phyloP scores from a whole-genome alignment of 164 flowering plant species.

The Vitis cinerea region DNA sequence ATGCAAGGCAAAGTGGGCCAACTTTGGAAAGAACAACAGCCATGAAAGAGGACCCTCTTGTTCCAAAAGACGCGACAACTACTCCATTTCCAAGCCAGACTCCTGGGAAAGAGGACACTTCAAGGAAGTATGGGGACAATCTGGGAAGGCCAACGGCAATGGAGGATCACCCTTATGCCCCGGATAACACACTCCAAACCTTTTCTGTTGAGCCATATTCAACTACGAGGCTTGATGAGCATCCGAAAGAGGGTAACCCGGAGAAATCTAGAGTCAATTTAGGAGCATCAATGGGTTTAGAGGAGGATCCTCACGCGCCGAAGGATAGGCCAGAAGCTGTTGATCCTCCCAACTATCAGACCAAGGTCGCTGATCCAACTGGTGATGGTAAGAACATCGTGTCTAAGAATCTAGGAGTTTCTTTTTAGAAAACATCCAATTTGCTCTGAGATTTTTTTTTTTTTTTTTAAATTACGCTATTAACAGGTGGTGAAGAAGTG shows the following conservation, averaged over 20 bases:
- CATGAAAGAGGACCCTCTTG: too few relatives aligned
- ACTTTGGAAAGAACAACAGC: too few relatives aligned
- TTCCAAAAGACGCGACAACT: too few relatives aligned
- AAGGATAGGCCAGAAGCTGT: constrained; percentile 8
- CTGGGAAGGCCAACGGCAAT: constrained; percentile 2
- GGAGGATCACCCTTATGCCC: constrained; percentile 6
- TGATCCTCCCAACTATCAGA: constrained; percentile 32
- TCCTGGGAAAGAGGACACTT: background rate
- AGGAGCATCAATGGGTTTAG: constrained; percentile 15
- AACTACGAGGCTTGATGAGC: constrained; percentile 3
- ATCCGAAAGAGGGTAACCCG: background rate
- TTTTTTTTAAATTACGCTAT: background rate
- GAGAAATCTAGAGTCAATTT: constrained; percentile 12
- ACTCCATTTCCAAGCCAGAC: too few relatives aligned
- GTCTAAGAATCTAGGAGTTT: background rate
- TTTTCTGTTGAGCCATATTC: constrained; percentile 5
- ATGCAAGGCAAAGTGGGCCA: background rate
- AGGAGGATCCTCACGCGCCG: constrained; percentile 43
- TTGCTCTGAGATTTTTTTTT: background rate
- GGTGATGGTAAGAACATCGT: constrained; percentile 24
- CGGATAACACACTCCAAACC: constrained; percentile 9
- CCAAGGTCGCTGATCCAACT: constrained; percentile 44
- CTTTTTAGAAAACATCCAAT: background rate
- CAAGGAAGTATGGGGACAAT: constrained; percentile 4
- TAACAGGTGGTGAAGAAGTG: constrained; percentile 43